A percentile compares a stretch with the other conserved stretches of the same genome.
phyloP scores from a whole-genome alignment of 176 grass and related monocot species.

The Lolium multiflorum region DNA sequence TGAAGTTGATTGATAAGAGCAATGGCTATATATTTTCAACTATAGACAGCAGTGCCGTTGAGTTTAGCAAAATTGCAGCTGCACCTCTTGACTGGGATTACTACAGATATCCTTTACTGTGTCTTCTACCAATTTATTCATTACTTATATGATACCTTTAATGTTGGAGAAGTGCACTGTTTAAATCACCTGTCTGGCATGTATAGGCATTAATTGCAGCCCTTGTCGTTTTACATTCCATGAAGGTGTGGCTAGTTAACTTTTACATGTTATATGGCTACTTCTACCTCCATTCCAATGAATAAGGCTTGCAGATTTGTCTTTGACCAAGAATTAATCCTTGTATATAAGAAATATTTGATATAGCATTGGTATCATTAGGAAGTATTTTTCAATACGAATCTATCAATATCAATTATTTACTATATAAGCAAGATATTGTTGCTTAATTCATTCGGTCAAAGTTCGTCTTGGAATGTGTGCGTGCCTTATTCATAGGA shows the following conservation, averaged over 20 bases:
- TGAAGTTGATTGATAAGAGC: slow-evolving; percentile 94
- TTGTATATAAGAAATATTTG: too few relatives aligned
- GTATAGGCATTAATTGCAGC: not conserved
- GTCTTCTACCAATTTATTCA: not conserved
- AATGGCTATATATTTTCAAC: slow-evolving; percentile 94
- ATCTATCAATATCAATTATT: too few relatives aligned
- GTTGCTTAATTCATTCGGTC: too few relatives aligned
- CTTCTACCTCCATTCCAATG: too few relatives aligned
- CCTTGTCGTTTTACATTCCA: not conserved
- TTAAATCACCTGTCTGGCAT: slow-evolving; percentile 30
- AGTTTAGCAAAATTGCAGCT: slow-evolving; percentile 90
- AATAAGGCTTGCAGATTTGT: too few relatives aligned
- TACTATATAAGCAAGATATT: too few relatives aligned
- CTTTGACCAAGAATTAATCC: too few relatives aligned
- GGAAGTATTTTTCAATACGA: too few relatives aligned
- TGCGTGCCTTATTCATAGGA: too few relatives aligned
- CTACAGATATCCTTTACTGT: slow-evolving; percentile 89
- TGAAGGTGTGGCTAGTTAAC: not conserved
- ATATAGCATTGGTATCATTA: too few relatives aligned
- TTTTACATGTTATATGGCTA: not conserved
- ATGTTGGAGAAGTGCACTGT: not conserved
- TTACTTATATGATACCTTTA: slow-evolving; percentile 22
- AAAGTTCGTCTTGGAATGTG: too few relatives aligned
- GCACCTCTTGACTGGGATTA: slow-evolving; percentile 87
- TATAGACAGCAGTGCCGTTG: slow-evolving; percentile 79